Conservation (phyloP, 2,329 filamentous ascomycete genomes). For the Rhinocladiella mackenziei region DNA sequence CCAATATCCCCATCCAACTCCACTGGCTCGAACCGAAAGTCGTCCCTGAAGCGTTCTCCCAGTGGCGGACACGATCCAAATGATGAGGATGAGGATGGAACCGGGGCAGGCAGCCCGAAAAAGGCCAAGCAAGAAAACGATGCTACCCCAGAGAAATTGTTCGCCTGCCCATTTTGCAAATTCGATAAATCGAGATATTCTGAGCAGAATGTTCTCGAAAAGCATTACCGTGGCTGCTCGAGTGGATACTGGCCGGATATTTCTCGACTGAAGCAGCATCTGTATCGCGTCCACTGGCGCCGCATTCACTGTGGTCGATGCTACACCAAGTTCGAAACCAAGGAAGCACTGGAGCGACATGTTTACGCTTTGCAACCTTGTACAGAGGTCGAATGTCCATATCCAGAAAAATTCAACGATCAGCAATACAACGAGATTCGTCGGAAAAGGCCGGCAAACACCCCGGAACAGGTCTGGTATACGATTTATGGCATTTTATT, state of each 20-base stretch:
- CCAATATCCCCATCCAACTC: conserved; percentile 14
- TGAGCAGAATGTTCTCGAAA: conserved; percentile 24
- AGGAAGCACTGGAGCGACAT: conserved; percentile 22
- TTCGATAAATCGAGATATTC: conserved; percentile 26
- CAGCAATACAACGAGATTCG: conserved; percentile 24
- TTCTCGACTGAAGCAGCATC: conserved; percentile 29
- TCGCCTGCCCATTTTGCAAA: conserved; percentile 28
- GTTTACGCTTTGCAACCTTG: conserved; percentile 12
- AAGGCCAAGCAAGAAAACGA: conserved; percentile 23
- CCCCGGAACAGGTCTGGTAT: conserved; percentile 27
- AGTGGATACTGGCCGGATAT: conserved; percentile 28
- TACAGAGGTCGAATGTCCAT: conserved; percentile 22
- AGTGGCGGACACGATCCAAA: conserved; percentile 9
- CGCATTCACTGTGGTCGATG: conserved; percentile 21
- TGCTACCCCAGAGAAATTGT: conserved; percentile 17
- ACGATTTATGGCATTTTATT: conserved; percentile 27
- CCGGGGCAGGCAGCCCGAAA: conserved; percentile 25
- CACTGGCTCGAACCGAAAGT: conserved; percentile 8
- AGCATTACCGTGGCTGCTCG: conserved; percentile 26
- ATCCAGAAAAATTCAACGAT: conserved; percentile 28
- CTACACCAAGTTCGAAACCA: conserved; percentile 19
- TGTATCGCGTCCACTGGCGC: conserved; percentile 28
- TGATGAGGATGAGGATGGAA: conserved; percentile 24
- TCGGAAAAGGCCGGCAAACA: conserved; percentile 23
- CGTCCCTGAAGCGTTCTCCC: conserved; percentile 13